Conservation (phyloP, 2,329 filamentous ascomycete species). For the Ceratocystis smalleyi region DNA sequence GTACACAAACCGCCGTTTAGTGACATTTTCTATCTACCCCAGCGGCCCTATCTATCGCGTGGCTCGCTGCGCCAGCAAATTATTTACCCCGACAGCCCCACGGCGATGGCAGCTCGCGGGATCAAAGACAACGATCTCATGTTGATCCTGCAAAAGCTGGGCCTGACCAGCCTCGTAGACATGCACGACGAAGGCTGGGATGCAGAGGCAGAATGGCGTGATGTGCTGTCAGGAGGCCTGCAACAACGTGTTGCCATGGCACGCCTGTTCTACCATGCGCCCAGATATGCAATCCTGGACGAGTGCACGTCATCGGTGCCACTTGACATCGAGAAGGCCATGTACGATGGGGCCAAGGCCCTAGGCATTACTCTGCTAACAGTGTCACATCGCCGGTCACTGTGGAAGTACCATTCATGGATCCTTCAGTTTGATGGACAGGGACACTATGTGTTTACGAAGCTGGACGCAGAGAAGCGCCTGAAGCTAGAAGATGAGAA, state of each 20-base stretch:
- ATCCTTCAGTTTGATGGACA: constrained; percentile 96
- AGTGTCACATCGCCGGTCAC: constrained; percentile 72
- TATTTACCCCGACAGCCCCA: constrained; percentile 81
- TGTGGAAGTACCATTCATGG: constrained; percentile 93
- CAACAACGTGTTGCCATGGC: constrained; percentile 98
- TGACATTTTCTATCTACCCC: constrained; percentile 96
- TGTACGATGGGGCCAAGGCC: constrained; percentile 92
- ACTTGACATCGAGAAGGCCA: constrained; percentile 80
- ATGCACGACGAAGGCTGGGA: constrained; percentile 71
- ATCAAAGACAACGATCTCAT: constrained; percentile 69
- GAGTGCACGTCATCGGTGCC: constrained; percentile 96
- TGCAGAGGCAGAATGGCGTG: constrained; percentile 89
- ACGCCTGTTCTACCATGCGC: constrained; percentile 80
- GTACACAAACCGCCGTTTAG: constrained; percentile 83
- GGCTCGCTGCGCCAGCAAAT: constrained; percentile 92
- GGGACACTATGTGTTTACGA: constrained; percentile 78
- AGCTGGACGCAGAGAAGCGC: constrained; percentile 72
- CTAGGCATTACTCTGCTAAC: constrained; percentile 94
- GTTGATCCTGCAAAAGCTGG: constrained; percentile 59
- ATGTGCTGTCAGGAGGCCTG: constrained; percentile 78
- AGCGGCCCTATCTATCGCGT: constrained; percentile 81
- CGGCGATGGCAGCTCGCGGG: constrained; percentile 72
- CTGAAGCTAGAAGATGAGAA: constrained; percentile 87
- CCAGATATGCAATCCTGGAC: constrained; percentile 87
- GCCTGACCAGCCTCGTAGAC: constrained; percentile 68